Percentiles rank a stretch among this genome's conserved stretches.
These are phyloP conservation scores for Trypanosoma vivax DNA, from an alignment of 208 protist species.

Conservation along the genomic window DNA sequence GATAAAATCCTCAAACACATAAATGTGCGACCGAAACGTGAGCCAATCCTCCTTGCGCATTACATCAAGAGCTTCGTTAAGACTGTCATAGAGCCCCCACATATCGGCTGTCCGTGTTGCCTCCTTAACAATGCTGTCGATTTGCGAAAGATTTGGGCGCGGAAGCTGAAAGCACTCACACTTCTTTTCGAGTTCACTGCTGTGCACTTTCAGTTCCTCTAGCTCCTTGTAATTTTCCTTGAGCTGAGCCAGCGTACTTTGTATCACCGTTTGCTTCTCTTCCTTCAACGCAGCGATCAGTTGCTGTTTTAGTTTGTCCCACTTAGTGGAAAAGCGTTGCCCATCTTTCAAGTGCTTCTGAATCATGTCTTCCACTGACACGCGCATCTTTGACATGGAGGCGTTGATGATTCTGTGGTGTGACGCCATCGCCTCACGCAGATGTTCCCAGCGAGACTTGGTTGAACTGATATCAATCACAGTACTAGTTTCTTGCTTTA, in stretches of 20 bases:
- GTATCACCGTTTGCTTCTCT: slow-evolving; percentile 45
- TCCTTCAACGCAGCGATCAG: slow-evolving; percentile 59
- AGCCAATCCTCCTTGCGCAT: slow-evolving; percentile 92
- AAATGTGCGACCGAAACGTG: slow-evolving; percentile 89
- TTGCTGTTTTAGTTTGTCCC: slow-evolving; percentile 82
- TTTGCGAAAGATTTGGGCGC: slow-evolving; percentile 63
- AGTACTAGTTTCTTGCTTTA: slow-evolving; percentile 68
- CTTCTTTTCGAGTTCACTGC: slow-evolving; percentile 74
- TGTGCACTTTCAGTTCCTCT: slow-evolving; percentile 59
- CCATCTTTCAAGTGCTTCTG: slow-evolving; percentile 83
- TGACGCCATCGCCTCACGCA: slow-evolving; percentile 83
- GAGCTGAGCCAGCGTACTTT: slow-evolving; percentile 45
- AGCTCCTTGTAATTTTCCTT: slow-evolving; percentile 84
- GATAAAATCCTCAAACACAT: slow-evolving; percentile 93
- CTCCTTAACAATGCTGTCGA: slow-evolving; percentile 55
- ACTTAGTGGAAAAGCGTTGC: slow-evolving; percentile 85
- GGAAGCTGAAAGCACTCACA: slow-evolving; percentile 89
- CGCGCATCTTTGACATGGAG: slow-evolving; percentile 81
- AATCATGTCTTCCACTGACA: slow-evolving; percentile 79
- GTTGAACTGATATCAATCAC: slow-evolving; percentile 74
- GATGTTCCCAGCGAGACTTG: slow-evolving; percentile 87
- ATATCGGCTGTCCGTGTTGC: slow-evolving; percentile 49
- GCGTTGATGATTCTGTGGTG: slow-evolving; percentile 90
- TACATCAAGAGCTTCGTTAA: slow-evolving; percentile 52
- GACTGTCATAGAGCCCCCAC: slow-evolving; percentile 88